Percentiles rank a stretch among this genome's conserved stretches.
Conservation (phyloP, 2,329 filamentous ascomycete genomes). For the Ophiostoma tasmaniense region DNA sequence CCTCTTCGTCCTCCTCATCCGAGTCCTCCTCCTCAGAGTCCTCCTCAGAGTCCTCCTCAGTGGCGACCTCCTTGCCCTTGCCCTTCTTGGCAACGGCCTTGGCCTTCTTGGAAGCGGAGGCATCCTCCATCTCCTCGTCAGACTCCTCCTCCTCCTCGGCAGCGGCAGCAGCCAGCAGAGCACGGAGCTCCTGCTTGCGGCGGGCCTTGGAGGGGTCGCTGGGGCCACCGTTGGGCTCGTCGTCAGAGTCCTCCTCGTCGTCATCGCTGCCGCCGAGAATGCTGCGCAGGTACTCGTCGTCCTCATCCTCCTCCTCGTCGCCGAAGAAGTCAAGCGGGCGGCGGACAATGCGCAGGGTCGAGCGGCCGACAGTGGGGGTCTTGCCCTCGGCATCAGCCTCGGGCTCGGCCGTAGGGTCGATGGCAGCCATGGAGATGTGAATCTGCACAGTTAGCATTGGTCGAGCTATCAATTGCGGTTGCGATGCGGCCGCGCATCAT, state of each 20-base stretch:
- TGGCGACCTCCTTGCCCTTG: constrained; percentile 23
- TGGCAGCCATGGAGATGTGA: constrained; percentile 96
- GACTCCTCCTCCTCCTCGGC: constrained; percentile 46
- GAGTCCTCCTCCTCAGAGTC: constrained; percentile 38
- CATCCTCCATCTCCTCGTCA: constrained; percentile 56
- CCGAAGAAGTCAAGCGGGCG: constrained; percentile 43
- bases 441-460: constrained; percentile 51
- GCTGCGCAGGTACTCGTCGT: constrained; percentile 53
- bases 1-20: constrained; percentile 49
- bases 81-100: constrained; percentile 21
- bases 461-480: background rate
- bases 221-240: constrained; percentile 78
- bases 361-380: constrained; percentile 56
- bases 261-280: constrained; percentile 43
- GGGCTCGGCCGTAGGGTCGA: constrained; percentile 75
- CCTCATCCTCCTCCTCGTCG: constrained; percentile 48
- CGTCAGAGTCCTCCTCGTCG: constrained; percentile 49
- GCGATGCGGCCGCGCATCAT: background rate
- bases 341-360: constrained; percentile 87
- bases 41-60: constrained; percentile 18
- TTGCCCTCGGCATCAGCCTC: constrained; percentile 57
- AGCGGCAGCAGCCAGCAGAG: constrained; percentile 62
- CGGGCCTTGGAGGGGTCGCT: constrained; percentile 84
- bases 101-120: constrained; percentile 21
- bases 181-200: constrained; percentile 66